These are phyloP conservation scores for Metrosideros polymorpha DNA, from an alignment of 441 rosid species.

Conservation along the genomic window DNA sequence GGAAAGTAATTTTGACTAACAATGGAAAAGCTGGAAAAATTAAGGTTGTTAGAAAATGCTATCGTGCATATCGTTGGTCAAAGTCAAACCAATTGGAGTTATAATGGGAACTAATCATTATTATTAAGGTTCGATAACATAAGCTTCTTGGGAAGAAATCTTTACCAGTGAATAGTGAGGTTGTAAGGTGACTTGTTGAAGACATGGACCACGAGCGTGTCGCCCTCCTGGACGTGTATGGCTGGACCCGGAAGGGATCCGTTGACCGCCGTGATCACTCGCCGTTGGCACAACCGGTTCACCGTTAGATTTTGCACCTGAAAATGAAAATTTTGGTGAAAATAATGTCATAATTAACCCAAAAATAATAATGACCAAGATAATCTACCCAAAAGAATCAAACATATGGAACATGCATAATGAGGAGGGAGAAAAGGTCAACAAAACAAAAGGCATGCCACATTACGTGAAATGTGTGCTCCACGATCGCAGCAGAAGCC, in stretches of 20 bases:
- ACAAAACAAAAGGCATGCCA: neutral
- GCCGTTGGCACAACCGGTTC: slow-evolving; percentile 44
- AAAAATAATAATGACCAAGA: too few relatives aligned
- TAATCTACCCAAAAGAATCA: neutral
- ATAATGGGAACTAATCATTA: neutral
- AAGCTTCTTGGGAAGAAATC: neutral
- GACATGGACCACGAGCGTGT: slow-evolving; percentile 65
- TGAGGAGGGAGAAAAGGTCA: neutral
- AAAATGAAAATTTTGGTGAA: too few relatives aligned
- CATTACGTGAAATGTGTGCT: slow-evolving; percentile 61
- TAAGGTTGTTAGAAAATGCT: neutral
- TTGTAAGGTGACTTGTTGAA: slow-evolving; percentile 73
- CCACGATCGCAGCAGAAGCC: slow-evolving; percentile 57
- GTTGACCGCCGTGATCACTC: slow-evolving; percentile 63
- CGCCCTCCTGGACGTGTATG: slow-evolving; percentile 52
- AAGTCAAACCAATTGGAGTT: neutral
- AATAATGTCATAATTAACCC: too few relatives aligned
- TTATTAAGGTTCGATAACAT: neutral
- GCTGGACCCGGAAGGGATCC: slow-evolving; percentile 78
- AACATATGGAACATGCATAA: neutral
- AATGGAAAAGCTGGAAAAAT: neutral
- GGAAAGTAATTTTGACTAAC: neutral
- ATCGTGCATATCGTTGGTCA: neutral
- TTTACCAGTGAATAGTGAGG: slow-evolving; percentile 79
- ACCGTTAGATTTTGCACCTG: slow-evolving; percentile 69